Percentiles rank a stretch among this genome's conserved stretches.
These are phyloP conservation scores for Eruca vesicaria DNA, from an alignment of 441 rosid species.

Conservation along the genomic window DNA sequence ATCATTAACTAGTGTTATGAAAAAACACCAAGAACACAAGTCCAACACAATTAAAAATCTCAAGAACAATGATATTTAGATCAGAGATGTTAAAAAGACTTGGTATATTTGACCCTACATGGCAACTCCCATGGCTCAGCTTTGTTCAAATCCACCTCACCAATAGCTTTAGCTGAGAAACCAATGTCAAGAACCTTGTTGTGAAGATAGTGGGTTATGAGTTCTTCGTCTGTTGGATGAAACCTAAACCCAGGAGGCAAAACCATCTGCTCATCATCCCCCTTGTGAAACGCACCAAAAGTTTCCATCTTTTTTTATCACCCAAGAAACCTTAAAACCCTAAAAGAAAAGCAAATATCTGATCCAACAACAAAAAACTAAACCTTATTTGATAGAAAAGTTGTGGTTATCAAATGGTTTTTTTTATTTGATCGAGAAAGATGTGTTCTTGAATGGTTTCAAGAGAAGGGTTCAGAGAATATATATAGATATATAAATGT, in stretches of 20 bases:
- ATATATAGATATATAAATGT: slow-evolving; percentile 23
- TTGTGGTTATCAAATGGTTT: slow-evolving; percentile 11
- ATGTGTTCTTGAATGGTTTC: slow-evolving; percentile 24
- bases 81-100: not conserved
- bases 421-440: slow-evolving; percentile 19
- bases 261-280: slow-evolving; percentile 65
- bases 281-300: slow-evolving; percentile 43
- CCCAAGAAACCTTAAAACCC: slow-evolving; percentile 38
- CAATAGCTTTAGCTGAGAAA: slow-evolving; percentile 74
- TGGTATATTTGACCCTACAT: slow-evolving; percentile 40
- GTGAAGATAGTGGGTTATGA: slow-evolving; percentile 70
- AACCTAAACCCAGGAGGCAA: slow-evolving; percentile 94
- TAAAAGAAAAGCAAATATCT: not conserved
- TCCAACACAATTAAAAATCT: not conserved
- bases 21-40: not conserved
- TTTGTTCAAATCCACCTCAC: slow-evolving; percentile 92
- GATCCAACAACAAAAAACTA: not conserved
- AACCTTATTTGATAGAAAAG: slow-evolving; percentile 20
- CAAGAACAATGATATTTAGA: not conserved
- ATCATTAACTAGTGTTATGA: too few species aligned
- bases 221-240: slow-evolving; percentile 97
- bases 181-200: slow-evolving; percentile 59
- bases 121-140: slow-evolving; percentile 99
- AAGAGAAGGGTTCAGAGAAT: slow-evolving; percentile 23
- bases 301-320: slow-evolving; percentile 47